Base-by-base conservation (phyloP, 176 grass and related monocot species). In the Olyra latifolia region DNA sequence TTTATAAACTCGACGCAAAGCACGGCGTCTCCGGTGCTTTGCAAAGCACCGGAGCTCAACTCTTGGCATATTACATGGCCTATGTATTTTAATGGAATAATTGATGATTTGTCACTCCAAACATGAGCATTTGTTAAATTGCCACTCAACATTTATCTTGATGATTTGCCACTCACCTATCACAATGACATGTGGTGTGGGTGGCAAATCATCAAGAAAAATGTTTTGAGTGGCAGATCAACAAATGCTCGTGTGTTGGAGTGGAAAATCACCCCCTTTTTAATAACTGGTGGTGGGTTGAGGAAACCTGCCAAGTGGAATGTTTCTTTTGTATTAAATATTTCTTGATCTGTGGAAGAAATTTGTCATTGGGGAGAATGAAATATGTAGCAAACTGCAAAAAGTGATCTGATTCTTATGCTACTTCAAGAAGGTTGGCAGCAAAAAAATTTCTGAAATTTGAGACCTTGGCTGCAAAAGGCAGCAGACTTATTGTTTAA, bases 301-400 rank as follows among this genome's bases (percentile, higher is more conserved):
- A 45, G 64, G 25, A 53, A 72, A 42, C 55, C 47, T 43, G 5
- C 20, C 77, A 75, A 59, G 55, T 68, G 44, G 15, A n/a, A 14
- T 44, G 75, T 19, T 62, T 58, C n/a, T 83, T 83, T 44, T 83
- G 28, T 66, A 78, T 82, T 15, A 84, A 69, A 20, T 61, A 68
- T 76, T 63, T 29, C 13, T 71, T 85, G 42, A 39, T 80, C 10
- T 75, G 20, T 43, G 62, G 40, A 76, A 38, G 22, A 88, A 75
- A 66, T 80, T 74, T 71, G 59, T 35, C 1, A 3, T 13, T 66
- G 20, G 17, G 55, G 30, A 78, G 17, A 67, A 30, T 35, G 2
- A 41, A 66, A 24, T 77, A 15, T 79, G 53, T n/a, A 41, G 30
- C 56, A 64, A 63, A 49, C 56, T 59, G 17, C n/a, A 17, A 32